Evolutionary conservation across 345 rosid species (phyloP).

Genomic region (Geranium brycei): DNA sequence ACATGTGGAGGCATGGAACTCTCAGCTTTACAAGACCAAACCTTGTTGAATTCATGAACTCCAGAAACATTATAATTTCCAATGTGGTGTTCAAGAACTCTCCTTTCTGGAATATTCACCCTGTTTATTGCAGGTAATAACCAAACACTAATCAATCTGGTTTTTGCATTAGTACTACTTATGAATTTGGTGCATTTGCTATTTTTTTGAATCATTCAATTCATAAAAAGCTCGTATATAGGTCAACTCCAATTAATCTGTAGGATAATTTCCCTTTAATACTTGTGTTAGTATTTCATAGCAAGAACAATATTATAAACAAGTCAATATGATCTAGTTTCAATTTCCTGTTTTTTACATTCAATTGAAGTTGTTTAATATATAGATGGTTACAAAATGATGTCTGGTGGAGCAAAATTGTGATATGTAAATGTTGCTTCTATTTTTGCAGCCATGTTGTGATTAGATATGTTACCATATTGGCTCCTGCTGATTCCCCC

Average conservation of each 20-base stretch:
- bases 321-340: too few species aligned
- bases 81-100: conserved; percentile 42
- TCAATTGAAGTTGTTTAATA: too few species aligned
- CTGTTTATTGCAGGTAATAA: conserved; percentile 47
- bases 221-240: too few species aligned
- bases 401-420: too few species aligned
- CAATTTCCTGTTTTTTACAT: too few species aligned
- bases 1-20: conserved; percentile 24
- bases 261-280: too few species aligned
- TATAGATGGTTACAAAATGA: too few species aligned
- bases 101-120: conserved; percentile 51
- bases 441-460: conserved; percentile 22
- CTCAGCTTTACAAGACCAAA: conserved; percentile 38
- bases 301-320: too few species aligned
- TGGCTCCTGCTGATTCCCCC: conserved; percentile 34
- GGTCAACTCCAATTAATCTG: too few species aligned
- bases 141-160: not conserved
- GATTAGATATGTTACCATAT: conserved; percentile 25
- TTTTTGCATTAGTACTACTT: not conserved
- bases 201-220: too few species aligned
- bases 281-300: too few species aligned
- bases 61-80: conserved; percentile 31
- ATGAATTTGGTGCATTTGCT: too few species aligned
- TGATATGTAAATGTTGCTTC: not conserved
- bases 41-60: conserved; percentile 40